Evolutionary conservation across 192 early-diverging fungal genomes (phyloP).

Genomic region (Backusella tuberculispora): DNA sequence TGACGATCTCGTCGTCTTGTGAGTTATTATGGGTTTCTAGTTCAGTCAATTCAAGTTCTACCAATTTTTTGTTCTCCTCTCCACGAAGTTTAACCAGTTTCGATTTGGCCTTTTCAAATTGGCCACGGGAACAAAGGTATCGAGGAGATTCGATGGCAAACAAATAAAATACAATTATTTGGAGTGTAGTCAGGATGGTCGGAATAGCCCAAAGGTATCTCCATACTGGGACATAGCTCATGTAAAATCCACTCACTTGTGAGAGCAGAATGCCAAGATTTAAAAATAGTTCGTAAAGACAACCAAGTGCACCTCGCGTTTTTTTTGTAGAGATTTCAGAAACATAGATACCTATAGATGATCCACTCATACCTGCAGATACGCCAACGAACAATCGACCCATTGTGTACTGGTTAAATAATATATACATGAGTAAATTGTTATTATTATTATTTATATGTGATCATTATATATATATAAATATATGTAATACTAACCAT

Average conservation of each 20-base stretch:
- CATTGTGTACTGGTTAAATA: conserved; percentile 37
- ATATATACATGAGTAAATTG: no score
- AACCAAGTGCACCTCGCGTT: conserved; percentile 69
- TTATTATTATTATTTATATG: no score
- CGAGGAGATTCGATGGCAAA: conserved; percentile 79
- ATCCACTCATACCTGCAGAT: conserved; percentile 66
- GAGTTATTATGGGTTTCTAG: not conserved
- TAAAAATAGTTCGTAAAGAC: conserved; percentile 73
- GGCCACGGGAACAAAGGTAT: conserved; percentile 52
- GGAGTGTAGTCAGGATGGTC: conserved; percentile 59
- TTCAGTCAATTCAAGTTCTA: not conserved
- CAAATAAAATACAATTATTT: conserved; percentile 59
- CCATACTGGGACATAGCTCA: conserved; percentile 66
- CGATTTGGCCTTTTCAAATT: conserved; percentile 48
- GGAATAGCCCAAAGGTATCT: conserved; percentile 66
- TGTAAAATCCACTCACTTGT: conserved; percentile 44
- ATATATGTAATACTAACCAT: conserved; percentile 47
- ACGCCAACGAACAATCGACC: conserved; percentile 76
- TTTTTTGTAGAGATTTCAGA: conserved; percentile 75
- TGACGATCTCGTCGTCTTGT: conserved; percentile 36
- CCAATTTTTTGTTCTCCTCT: not conserved
- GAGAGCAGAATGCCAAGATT: conserved; percentile 75
- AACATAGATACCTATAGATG: conserved; percentile 64
- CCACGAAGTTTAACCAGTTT: conserved; percentile 59
- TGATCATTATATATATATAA: no score